Conservation (phyloP, 2,329 filamentous ascomycete genomes). For the Cryphonectria carpinicola region DNA sequence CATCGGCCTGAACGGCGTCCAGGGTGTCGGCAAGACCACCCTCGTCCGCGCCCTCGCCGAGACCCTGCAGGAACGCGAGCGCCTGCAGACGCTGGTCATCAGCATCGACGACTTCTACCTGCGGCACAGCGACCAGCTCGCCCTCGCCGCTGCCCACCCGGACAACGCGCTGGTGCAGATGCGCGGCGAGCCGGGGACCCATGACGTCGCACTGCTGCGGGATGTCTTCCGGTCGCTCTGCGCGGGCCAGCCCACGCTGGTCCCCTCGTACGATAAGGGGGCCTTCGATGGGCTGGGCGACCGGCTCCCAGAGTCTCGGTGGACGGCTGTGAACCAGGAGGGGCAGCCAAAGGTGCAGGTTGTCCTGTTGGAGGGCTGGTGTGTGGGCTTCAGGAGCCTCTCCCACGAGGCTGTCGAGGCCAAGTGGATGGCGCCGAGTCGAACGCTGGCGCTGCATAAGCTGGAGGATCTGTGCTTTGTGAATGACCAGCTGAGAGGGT, state of each 20-base stretch:
- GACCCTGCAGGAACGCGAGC: slow-evolving; percentile 60
- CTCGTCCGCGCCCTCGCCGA: slow-evolving; percentile 70
- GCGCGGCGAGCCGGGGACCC: slow-evolving; percentile 81
- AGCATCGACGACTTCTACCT: slow-evolving; percentile 93
- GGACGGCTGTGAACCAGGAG: slow-evolving; percentile 60
- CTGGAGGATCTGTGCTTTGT: slow-evolving; percentile 55
- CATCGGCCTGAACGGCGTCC: slow-evolving; percentile 87
- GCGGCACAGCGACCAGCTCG: slow-evolving; percentile 67
- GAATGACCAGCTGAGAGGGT: slow-evolving; percentile 51
- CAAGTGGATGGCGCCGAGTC: slow-evolving; percentile 55
- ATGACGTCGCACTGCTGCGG: slow-evolving; percentile 70
- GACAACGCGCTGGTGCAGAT: slow-evolving; percentile 78
- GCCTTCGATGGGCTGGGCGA: slow-evolving; percentile 77
- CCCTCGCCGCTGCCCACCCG: slow-evolving; percentile 66
- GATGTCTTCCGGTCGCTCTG: slow-evolving; percentile 65
- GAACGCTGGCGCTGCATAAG: slow-evolving; percentile 51
- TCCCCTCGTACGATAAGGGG: slow-evolving; percentile 86
- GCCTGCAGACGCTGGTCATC: slow-evolving; percentile 69
- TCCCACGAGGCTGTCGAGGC: slow-evolving; percentile 54
- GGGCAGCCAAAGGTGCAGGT: slow-evolving; percentile 59
- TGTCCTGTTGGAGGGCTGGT: slow-evolving; percentile 90
- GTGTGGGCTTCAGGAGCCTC: slow-evolving; percentile 77
- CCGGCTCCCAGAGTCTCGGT: slow-evolving; percentile 64
- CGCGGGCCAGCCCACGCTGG: slow-evolving; percentile 51
- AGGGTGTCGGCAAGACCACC: slow-evolving; percentile 92